These are phyloP conservation scores for Aspergillus sclerotialis DNA, from an alignment of 2,329 filamentous ascomycete genomes.

Conservation along the genomic window DNA sequence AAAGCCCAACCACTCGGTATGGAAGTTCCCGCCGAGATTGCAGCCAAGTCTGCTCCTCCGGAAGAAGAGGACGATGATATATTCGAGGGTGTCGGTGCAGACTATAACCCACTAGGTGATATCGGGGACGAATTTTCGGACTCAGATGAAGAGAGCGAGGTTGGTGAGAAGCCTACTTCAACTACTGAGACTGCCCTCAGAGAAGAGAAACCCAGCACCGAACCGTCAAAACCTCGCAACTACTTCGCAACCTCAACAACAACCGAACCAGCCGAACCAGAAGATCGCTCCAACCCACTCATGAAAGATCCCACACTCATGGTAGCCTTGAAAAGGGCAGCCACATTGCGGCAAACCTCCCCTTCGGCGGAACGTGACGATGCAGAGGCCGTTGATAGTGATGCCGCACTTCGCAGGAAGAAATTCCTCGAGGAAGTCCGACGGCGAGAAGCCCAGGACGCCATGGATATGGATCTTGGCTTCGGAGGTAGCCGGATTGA, in stretches of 20 bases:
- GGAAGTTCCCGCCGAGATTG: slow-evolving; percentile 41
- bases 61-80: slow-evolving; percentile 54
- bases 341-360: slow-evolving; percentile 50
- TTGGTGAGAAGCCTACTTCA: slow-evolving; percentile 8
- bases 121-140: slow-evolving; percentile 40
- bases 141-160: slow-evolving; percentile 33
- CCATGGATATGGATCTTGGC: slow-evolving; percentile 87
- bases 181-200: slow-evolving; percentile 6
- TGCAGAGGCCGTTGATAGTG: slow-evolving; percentile 48
- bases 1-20: slow-evolving; percentile 44
- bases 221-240: slow-evolving; percentile 36
- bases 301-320: slow-evolving; percentile 71
- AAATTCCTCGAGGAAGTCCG: slow-evolving; percentile 62
- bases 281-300: slow-evolving; percentile 32
- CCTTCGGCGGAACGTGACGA: slow-evolving; percentile 28
- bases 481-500: slow-evolving; percentile 84
- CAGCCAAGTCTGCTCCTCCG: slow-evolving; percentile 25
- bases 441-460: slow-evolving; percentile 62
- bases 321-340: slow-evolving; percentile 79
- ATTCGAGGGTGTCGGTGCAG: slow-evolving; percentile 53
- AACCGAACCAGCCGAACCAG: slow-evolving; percentile 46
- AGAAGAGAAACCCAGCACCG: slow-evolving; percentile 7
- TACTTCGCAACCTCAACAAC: slow-evolving; percentile 36
- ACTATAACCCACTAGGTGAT: slow-evolving; percentile 54
- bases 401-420: slow-evolving; percentile 61